phyloP scores from a whole-genome alignment of 306 rosid species.

The Erythrophleum fordii region DNA sequence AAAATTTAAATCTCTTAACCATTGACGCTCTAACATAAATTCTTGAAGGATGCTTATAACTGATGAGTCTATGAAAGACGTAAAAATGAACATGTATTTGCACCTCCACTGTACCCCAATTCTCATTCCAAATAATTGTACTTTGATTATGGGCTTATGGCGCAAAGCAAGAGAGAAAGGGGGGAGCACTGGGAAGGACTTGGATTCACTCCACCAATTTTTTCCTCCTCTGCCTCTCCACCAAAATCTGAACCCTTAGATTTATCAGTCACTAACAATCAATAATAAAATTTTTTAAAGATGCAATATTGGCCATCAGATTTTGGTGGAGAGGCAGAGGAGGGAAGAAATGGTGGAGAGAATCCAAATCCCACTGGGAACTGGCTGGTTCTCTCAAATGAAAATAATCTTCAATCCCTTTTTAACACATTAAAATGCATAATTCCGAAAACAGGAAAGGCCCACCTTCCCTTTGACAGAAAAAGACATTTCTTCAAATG shows the following conservation, averaged over 20 bases:
- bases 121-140: background rate
- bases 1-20: background rate
- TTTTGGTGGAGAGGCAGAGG: too few species aligned
- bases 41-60: too few species aligned
- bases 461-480: conserved; percentile 6
- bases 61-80: too few species aligned
- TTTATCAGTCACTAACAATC: too few species aligned
- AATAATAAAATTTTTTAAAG: too few species aligned
- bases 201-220: too few species aligned
- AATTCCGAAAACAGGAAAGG: background rate
- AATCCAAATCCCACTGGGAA: too few species aligned
- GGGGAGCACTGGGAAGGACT: background rate
- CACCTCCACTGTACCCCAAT: background rate
- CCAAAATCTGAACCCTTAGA: too few species aligned
- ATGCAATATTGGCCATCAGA: too few species aligned
- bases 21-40: background rate
- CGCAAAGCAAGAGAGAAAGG: background rate
- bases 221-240: too few species aligned
- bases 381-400: background rate
- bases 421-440: background rate
- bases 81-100: background rate
- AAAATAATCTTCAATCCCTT: background rate
- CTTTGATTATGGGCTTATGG: background rate
- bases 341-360: too few species aligned
- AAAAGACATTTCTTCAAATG: background rate